Evolutionary conservation across 2,329 filamentous ascomycete species (phyloP).

Genomic region (Fusarium duplospermum): DNA sequence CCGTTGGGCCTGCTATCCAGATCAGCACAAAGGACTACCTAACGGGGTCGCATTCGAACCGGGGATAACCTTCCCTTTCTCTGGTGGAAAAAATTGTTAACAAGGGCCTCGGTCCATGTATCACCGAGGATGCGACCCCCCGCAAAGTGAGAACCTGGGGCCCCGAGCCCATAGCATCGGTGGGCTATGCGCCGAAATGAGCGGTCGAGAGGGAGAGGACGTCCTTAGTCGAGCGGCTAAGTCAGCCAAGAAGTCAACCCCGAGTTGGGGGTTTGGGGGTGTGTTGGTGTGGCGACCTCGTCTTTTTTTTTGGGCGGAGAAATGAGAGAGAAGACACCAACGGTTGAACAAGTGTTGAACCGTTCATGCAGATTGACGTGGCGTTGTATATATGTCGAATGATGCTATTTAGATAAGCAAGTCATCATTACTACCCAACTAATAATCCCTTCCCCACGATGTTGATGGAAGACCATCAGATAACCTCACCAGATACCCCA

Average conservation of each 20-base stretch:
- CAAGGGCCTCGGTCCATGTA: neutral
- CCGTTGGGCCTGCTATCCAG: neutral
- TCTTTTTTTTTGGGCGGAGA: neutral
- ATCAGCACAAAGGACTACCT: neutral
- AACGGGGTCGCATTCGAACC: neutral
- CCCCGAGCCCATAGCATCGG: neutral
- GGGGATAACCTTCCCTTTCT: neutral
- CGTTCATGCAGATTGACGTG: neutral
- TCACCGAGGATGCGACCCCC: neutral
- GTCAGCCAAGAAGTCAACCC: neutral
- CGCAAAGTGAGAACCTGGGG: neutral
- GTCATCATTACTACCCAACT: too few relatives aligned
- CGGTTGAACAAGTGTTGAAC: neutral
- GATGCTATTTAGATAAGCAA: neutral
- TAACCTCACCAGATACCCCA: neutral
- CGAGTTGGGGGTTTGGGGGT: constrained; percentile 6
- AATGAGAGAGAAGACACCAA: neutral
- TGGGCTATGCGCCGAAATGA: constrained; percentile 5
- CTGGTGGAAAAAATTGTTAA: neutral
- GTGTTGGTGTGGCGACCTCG: neutral
- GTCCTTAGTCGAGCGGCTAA: neutral
- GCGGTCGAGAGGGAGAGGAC: neutral
- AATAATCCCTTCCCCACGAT: neutral
- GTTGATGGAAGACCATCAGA: neutral
- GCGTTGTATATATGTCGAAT: neutral